Evolutionary conservation across 2,329 filamentous ascomycete genomes (phyloP).

Genomic region (Mycosphaerella sp.): DNA sequence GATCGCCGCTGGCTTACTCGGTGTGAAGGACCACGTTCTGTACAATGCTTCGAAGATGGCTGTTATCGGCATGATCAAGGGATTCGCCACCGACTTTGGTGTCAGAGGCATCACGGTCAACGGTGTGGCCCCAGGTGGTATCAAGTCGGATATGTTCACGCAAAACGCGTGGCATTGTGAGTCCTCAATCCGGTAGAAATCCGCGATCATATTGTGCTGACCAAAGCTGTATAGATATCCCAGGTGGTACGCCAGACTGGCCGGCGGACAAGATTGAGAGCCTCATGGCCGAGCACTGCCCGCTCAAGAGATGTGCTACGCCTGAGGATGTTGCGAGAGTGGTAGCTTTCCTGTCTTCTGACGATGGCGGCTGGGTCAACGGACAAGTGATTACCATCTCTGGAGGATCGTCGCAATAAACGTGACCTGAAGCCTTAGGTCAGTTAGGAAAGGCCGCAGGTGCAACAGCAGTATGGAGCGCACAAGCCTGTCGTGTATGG

Average conservation of each 20-base stretch:
- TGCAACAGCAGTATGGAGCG: no score
- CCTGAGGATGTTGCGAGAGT: constrained; percentile 42
- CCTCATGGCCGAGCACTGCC: constrained; percentile 47
- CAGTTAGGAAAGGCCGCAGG: no score
- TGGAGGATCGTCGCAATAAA: constrained; percentile 38
- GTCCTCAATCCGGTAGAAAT: constrained; percentile 1
- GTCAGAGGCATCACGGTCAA: constrained; percentile 64
- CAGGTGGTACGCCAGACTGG: constrained; percentile 45
- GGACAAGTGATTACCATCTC: constrained; percentile 41
- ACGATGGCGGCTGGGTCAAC: constrained; percentile 39
- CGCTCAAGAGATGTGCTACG: constrained; percentile 44
- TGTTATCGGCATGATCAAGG: constrained; percentile 65
- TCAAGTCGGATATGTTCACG: constrained; percentile 73
- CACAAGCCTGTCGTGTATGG: no score
- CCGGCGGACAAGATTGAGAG: constrained; percentile 46
- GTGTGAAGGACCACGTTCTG: constrained; percentile 64
- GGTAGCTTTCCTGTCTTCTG: constrained; percentile 36
- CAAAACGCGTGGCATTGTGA: constrained; percentile 30
- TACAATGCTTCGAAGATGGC: constrained; percentile 69
- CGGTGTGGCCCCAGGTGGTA: constrained; percentile 64
- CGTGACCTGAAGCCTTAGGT: neutral
- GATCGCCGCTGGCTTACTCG: constrained; percentile 61
- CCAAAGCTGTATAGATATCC: constrained; percentile 34
- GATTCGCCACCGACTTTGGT: constrained; percentile 66
- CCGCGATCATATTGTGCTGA: neutral